These are phyloP conservation scores for Plasmodium berghei DNA, from an alignment of 169 alveolate genomes.

Conservation along the genomic window DNA sequence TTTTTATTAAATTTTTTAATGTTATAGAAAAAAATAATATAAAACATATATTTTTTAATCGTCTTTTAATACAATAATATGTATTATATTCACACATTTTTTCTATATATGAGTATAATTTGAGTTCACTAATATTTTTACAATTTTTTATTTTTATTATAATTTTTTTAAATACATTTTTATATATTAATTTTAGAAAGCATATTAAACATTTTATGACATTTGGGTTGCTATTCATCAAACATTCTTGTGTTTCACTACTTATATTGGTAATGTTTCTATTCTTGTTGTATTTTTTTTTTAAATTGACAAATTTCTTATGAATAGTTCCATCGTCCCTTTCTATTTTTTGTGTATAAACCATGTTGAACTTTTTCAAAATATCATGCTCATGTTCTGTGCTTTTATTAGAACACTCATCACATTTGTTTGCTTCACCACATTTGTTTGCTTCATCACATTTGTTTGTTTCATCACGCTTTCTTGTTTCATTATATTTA, in stretches of 20 bases:
- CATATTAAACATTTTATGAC: slow-evolving; percentile 25
- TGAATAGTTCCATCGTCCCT: background rate
- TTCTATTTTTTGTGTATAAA: slow-evolving; percentile 23
- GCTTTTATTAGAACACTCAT: background rate
- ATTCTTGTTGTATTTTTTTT: slow-evolving; percentile 5
- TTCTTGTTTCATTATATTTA: background rate
- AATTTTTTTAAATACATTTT: slow-evolving; percentile 62
- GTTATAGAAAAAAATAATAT: slow-evolving; percentile 52
- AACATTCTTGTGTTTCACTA: slow-evolving; percentile 14
- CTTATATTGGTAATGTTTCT: background rate
- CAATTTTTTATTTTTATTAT: slow-evolving; percentile 41
- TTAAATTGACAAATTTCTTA: background rate
- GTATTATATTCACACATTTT: slow-evolving; percentile 40
- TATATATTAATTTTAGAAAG: slow-evolving; percentile 48
- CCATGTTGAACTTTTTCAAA: slow-evolving; percentile 18
- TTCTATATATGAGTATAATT: slow-evolving; percentile 60
- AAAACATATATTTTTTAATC: slow-evolving; percentile 63
- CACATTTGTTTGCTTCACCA: background rate
- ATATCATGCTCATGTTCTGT: background rate
- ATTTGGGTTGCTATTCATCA: slow-evolving; percentile 1
- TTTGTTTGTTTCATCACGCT: background rate
- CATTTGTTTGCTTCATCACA: background rate
- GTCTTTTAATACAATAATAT: slow-evolving; percentile 46
- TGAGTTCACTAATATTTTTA: slow-evolving; percentile 61
- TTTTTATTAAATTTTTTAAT: slow-evolving; percentile 68